Evolutionary conservation across 73 alveolate genomes (phyloP).

Genomic region (Tetrahymena elliotti): DNA sequence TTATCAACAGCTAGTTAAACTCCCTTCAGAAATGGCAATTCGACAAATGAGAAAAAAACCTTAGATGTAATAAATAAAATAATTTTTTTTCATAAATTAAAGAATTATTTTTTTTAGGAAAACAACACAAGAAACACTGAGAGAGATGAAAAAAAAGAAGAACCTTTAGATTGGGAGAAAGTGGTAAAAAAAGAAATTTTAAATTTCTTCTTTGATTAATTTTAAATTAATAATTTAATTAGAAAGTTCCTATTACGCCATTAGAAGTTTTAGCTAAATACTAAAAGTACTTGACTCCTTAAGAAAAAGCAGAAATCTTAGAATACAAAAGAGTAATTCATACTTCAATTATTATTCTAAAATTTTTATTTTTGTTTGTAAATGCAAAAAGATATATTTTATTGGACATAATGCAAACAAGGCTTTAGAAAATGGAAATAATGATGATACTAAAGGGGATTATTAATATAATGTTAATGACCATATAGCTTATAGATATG

Average conservation of each 20-base stretch:
- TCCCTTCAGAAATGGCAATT: background rate
- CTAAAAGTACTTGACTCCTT: background rate
- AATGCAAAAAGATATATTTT: background rate
- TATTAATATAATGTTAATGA: slow-evolving; percentile 65
- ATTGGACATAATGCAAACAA: slow-evolving; percentile 6
- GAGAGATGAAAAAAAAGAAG: background rate
- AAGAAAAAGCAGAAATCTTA: background rate
- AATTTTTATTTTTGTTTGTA: too few species aligned
- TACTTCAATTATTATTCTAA: background rate
- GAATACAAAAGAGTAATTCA: background rate
- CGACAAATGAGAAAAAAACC: background rate
- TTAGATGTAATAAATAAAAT: background rate
- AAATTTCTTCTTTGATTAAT: too few species aligned
- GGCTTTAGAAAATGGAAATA: slow-evolving; percentile 15
- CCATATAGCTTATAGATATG: slow-evolving; percentile 87
- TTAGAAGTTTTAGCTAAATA: background rate
- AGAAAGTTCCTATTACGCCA: background rate
- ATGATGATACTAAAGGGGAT: slow-evolving; percentile 86
- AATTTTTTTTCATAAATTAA: too few species aligned
- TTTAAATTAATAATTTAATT: too few species aligned
- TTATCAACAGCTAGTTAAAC: background rate
- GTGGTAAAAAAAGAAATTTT: background rate
- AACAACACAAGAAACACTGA: background rate
- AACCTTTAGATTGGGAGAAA: background rate
- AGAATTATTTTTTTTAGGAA: background rate